Evolutionary conservation across 805 yeast genomes (phyloP).

Genomic region (Candida xiaguanensis): DNA sequence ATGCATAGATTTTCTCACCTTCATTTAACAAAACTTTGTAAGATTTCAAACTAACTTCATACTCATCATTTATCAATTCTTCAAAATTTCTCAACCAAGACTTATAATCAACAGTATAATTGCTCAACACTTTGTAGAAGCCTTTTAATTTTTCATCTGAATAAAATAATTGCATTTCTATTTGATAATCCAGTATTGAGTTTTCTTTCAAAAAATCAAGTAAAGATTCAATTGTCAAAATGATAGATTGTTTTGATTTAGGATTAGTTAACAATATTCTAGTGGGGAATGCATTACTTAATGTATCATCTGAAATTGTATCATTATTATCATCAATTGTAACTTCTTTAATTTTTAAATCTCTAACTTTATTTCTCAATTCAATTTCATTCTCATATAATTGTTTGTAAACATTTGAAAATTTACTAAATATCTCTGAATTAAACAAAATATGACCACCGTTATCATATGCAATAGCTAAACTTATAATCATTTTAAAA

Average conservation of each 20-base stretch:
- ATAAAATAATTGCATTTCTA: conserved; percentile 44
- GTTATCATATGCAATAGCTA: conserved; percentile 41
- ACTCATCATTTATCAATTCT: conserved; percentile 32
- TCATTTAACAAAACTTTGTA: conserved; percentile 46
- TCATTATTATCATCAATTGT: conserved; percentile 33
- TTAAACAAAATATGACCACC: conserved; percentile 28
- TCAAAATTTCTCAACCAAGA: conserved; percentile 52
- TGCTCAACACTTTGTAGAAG: conserved; percentile 31
- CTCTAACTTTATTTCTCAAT: conserved; percentile 35
- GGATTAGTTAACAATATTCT: conserved; percentile 38
- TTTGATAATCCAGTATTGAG: conserved; percentile 1
- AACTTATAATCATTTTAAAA: conserved; percentile 44
- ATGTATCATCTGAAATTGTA: conserved; percentile 50
- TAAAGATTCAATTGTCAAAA: conserved; percentile 24
- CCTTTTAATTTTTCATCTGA: conserved; percentile 51
- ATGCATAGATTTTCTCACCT: conserved; percentile 49
- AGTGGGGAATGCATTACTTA: conserved; percentile 52
- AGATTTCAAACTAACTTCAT: conserved; percentile 45
- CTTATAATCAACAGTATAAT: conserved; percentile 43
- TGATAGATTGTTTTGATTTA: conserved; percentile 27
- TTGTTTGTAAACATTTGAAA: conserved; percentile 29
- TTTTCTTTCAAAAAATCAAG: conserved; percentile 17
- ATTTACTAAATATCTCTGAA: conserved; percentile 28
- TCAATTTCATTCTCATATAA: conserved; percentile 42
- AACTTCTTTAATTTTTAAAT: conserved; percentile 19